Conservation (phyloP, 225 moss, liverwort and hornwort species). For the Polytrichum commune region DNA sequence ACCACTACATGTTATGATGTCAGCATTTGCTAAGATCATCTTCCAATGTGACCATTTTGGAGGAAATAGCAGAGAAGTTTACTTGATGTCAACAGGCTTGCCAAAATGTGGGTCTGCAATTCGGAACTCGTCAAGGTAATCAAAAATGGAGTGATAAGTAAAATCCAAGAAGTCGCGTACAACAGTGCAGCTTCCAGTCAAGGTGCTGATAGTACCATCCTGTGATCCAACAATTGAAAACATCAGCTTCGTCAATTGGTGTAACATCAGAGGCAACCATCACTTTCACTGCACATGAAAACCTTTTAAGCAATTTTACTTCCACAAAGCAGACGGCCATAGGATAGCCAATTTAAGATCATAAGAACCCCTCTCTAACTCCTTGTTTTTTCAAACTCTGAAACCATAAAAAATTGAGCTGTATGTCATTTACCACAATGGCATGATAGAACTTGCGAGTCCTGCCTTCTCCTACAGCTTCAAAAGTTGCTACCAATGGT, state of each 20-base stretch:
- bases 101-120: constrained; percentile 37
- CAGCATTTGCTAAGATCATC: too few species aligned
- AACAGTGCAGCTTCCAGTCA: constrained; percentile 57
- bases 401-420: neutral
- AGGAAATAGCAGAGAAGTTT: constrained; percentile 10
- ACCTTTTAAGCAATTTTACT: too few species aligned
- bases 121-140: constrained; percentile 46
- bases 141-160: constrained; percentile 41
- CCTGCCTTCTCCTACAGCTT: constrained; percentile 39
- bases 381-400: too few species aligned
- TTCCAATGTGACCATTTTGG: neutral
- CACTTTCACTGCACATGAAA: too few species aligned
- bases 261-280: too few species aligned
- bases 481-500: constrained; percentile 59
- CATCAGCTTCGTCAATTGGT: too few species aligned
- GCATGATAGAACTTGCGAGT: constrained; percentile 28
- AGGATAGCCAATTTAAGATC: too few species aligned
- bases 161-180: constrained; percentile 60
- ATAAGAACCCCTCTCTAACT: too few species aligned
- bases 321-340: too few species aligned
- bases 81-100: constrained; percentile 52
- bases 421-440: constrained; percentile 38
- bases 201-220: constrained; percentile 52
- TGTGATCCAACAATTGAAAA: constrained; percentile 8
- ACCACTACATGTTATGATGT: too few species aligned